Evolutionary conservation across 768 basidiomycete genomes (phyloP).

Genomic region (Pisolithus sp.): DNA sequence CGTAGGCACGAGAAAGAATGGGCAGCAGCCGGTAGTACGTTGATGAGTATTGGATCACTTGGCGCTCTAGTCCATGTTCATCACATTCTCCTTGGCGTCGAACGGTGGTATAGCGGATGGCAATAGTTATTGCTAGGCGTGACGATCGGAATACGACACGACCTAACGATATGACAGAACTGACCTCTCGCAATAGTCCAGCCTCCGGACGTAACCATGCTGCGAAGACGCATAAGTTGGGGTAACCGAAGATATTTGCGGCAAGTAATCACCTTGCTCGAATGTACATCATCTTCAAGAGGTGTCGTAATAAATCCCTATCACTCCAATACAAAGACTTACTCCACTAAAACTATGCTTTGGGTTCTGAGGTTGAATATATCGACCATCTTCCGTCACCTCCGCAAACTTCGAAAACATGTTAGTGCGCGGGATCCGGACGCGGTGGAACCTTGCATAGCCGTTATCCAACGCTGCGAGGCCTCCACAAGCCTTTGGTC

Average conservation of each 20-base stretch:
- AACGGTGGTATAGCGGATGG: slow-evolving; percentile 68
- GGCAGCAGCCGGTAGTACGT: slow-evolving; percentile 69
- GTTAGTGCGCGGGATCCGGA: slow-evolving; percentile 59
- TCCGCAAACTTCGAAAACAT: slow-evolving; percentile 74
- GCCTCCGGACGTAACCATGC: slow-evolving; percentile 59
- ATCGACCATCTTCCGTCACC: slow-evolving; percentile 59
- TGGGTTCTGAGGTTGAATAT: slow-evolving; percentile 61
- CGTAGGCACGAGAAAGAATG: slow-evolving; percentile 60
- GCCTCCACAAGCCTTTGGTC: slow-evolving; percentile 29
- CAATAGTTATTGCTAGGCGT: slow-evolving; percentile 25
- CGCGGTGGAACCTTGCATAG: slow-evolving; percentile 57
- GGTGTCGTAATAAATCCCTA: background rate
- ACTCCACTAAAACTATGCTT: slow-evolving; percentile 76
- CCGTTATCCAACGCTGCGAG: slow-evolving; percentile 56
- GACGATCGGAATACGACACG: background rate
- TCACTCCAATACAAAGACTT: slow-evolving; percentile 19
- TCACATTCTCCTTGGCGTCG: slow-evolving; percentile 58
- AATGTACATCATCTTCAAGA: slow-evolving; percentile 62
- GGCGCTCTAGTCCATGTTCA: slow-evolving; percentile 50
- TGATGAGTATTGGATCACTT: slow-evolving; percentile 68
- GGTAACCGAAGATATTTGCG: background rate
- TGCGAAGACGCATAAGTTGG: slow-evolving; percentile 16
- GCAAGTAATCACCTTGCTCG: slow-evolving; percentile 44
- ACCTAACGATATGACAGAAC: background rate
- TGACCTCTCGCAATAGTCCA: slow-evolving; percentile 63